Evolutionary conservation across 306 rosid species (phyloP).

Genomic region (Oemleria cerasiformis): DNA sequence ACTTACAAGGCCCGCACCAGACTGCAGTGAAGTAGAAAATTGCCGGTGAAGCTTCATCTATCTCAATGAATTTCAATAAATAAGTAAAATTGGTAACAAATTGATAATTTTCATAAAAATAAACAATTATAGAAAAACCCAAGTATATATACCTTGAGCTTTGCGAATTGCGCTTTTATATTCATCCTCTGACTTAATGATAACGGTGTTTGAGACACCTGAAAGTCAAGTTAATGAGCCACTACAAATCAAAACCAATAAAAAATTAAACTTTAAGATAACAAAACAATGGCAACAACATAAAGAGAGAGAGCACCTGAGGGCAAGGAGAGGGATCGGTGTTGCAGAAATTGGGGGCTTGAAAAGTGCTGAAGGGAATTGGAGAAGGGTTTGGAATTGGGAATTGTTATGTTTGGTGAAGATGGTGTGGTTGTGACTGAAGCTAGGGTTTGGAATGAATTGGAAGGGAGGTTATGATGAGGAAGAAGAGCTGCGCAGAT

Average conservation of each 20-base stretch:
- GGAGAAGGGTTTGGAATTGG: slow-evolving; percentile 17
- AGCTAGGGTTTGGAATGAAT: slow-evolving; percentile 13
- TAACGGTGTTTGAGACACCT: slow-evolving; percentile 54
- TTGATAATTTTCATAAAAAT: neutral
- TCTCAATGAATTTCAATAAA: slow-evolving; percentile 16
- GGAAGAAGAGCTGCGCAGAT: slow-evolving; percentile 7
- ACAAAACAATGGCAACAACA: neutral
- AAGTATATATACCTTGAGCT: slow-evolving; percentile 39
- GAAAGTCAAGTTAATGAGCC: slow-evolving; percentile 18
- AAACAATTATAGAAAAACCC: neutral
- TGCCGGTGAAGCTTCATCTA: slow-evolving; percentile 62
- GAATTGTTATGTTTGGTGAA: slow-evolving; percentile 2
- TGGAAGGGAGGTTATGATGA: neutral
- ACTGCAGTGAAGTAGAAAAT: slow-evolving; percentile 83
- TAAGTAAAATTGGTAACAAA: slow-evolving; percentile 14
- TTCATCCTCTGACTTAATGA: slow-evolving; percentile 53
- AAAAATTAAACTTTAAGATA: neutral
- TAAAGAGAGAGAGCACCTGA: slow-evolving; percentile 8
- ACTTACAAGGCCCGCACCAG: slow-evolving; percentile 97
- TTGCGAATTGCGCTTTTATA: slow-evolving; percentile 41
- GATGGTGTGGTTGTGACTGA: neutral
- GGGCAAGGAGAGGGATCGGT: slow-evolving; percentile 22
- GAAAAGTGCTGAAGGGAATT: slow-evolving; percentile 9
- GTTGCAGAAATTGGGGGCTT: neutral
- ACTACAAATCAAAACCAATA: neutral